Evolutionary conservation across 2,329 filamentous ascomycete genomes (phyloP).

Genomic region (Neopestalotiopsis rosae): DNA sequence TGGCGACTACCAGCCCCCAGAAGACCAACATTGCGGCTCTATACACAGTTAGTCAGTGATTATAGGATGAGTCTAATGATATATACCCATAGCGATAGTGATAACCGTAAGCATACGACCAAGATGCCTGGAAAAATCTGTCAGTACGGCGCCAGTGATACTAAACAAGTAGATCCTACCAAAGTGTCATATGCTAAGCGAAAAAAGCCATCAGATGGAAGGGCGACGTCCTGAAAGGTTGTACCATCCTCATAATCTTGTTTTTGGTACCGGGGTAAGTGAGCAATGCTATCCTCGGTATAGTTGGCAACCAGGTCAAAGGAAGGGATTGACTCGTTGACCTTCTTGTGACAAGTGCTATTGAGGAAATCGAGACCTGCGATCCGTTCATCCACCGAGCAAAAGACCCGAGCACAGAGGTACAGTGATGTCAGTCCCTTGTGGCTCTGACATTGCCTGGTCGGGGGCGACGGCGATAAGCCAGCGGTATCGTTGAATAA

Average conservation of each 20-base stretch:
- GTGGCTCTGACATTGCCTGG: slow-evolving; percentile 36
- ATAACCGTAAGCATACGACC: slow-evolving; percentile 38
- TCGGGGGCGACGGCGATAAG: slow-evolving; percentile 23
- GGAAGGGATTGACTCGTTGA: slow-evolving; percentile 36
- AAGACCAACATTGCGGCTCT: slow-evolving; percentile 44
- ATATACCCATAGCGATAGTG: slow-evolving; percentile 46
- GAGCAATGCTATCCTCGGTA: slow-evolving; percentile 37
- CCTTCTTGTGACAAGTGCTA: slow-evolving; percentile 37
- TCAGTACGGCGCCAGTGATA: background rate
- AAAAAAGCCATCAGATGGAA: slow-evolving; percentile 42
- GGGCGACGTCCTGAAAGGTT: slow-evolving; percentile 35
- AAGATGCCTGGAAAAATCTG: slow-evolving; percentile 36
- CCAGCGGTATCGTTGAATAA: slow-evolving; percentile 37
- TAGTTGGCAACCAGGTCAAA: slow-evolving; percentile 39
- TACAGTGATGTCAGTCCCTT: slow-evolving; percentile 39
- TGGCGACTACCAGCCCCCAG: slow-evolving; percentile 44
- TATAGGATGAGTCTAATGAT: background rate
- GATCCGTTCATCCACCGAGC: slow-evolving; percentile 31
- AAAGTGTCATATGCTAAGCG: slow-evolving; percentile 44
- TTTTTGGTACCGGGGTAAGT: slow-evolving; percentile 34
- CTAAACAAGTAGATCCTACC: slow-evolving; percentile 27
- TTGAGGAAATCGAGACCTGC: slow-evolving; percentile 36
- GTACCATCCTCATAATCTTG: slow-evolving; percentile 28
- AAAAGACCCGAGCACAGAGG: slow-evolving; percentile 44
- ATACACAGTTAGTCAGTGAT: background rate